Evolutionary conservation across 805 yeast genomes (phyloP), one percentile per base, ranked within the genome.

Genomic region (Naumovozyma castellii): DNA sequence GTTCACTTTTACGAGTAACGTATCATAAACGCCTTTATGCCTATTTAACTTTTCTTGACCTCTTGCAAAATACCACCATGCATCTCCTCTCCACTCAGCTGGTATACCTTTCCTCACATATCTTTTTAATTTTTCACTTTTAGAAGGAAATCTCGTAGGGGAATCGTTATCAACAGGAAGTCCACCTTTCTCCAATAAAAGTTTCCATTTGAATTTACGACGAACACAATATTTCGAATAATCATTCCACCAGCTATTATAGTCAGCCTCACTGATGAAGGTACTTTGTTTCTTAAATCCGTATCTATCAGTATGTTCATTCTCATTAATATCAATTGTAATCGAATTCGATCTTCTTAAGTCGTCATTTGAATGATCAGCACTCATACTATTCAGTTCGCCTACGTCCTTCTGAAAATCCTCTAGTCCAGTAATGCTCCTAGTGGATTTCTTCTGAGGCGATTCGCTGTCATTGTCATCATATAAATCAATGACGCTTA

Each of bases 1-100:
- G 16, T 51, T 77, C 78, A 90, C 77, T 47, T 78, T 77, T 12
- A 62, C 65, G 30, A 85, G 78, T 22, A 90, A 68, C 43, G 69
- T 66, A 34, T 78, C 84, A 58, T 88, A 92, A 2, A 84, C 71
- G 1, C 94, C 95, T 13, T 65, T 66, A 54, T 88, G 77, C 31
- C 76, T 75, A 48, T 73, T 76, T 41, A 86, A 61, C 48, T 71
- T 72, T 39, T 84, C 92, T 40, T 78, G 72, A 2, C 97, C 98
- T 18, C 79, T 78, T 6, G 95, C 94, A 60, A 84, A 90, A 66
- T 78, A 80, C 71, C 92, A 90, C 98, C 98, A 90, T 0, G 97
- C 96, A 48, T 76, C 75, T 1, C 98, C 98, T 48, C 98, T 68
- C 97, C 96, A 90, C 56, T 86, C 96, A 0, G 95, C 88, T 0